phyloP scores from a whole-genome alignment of 495 filamentous ascomycete genomes.

The Extremus antarcticus region DNA sequence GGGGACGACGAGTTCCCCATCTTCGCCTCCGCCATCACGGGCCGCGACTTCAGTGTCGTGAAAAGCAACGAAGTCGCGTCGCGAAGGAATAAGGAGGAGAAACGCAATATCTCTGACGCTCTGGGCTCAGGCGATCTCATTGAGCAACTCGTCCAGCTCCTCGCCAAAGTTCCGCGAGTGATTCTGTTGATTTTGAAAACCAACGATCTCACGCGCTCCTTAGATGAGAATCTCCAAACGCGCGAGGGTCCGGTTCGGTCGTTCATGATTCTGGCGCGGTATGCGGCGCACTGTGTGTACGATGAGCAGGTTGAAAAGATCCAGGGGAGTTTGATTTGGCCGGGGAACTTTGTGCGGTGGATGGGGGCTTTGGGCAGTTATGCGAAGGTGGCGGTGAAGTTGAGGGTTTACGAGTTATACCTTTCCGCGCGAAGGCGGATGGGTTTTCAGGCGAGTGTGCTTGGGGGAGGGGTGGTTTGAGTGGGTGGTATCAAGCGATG shows the following conservation, averaged over 20 bases:
- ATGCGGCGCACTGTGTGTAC: constrained; percentile 81
- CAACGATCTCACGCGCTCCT: constrained; percentile 87
- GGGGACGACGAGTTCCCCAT: constrained; percentile 87
- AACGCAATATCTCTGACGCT: constrained; percentile 67
- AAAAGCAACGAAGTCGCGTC: constrained; percentile 46
- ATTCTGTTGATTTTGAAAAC: constrained; percentile 96
- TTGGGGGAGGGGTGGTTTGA: not conserved
- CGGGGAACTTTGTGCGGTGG: constrained; percentile 45
- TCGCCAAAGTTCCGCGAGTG: constrained; percentile 79
- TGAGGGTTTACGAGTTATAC: constrained; percentile 53
- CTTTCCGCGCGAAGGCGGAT: constrained; percentile 41
- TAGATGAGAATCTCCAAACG: constrained; percentile 91
- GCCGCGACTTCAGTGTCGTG: constrained; percentile 74
- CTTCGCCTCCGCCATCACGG: constrained; percentile 94
- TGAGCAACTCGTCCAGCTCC: constrained; percentile 74
- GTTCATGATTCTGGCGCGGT: constrained; percentile 88
- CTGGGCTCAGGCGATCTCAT: constrained; percentile 80
- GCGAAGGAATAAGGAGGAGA: constrained; percentile 59
- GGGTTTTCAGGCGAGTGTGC: constrained; percentile 19
- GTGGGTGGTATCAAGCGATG: too few relatives aligned
- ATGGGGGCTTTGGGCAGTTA: constrained; percentile 47
- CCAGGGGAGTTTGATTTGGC: constrained; percentile 46
- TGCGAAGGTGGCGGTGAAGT: constrained; percentile 52
- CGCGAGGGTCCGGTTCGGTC: constrained; percentile 74
- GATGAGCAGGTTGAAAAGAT: constrained; percentile 74